Evolutionary conservation across 2,329 filamentous ascomycete species (phyloP), one percentile per base, ranked within the genome.

Genomic region (Leptosphaerulina australis): DNA sequence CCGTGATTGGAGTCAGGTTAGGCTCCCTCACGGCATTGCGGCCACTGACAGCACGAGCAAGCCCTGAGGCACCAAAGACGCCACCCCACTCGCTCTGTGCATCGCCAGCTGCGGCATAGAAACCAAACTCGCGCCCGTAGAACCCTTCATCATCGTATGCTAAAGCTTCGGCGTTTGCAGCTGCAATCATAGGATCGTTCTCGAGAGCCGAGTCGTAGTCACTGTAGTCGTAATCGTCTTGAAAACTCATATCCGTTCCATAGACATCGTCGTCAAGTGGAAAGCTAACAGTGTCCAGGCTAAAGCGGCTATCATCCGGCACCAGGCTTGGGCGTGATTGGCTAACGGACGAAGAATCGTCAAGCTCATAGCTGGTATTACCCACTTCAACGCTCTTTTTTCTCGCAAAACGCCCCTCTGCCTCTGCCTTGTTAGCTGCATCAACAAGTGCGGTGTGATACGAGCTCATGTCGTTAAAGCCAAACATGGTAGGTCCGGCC

Each of bases 121-220:
- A 99, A 0, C 91, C 92, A 67, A 99, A 99, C 70, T 99, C 94
- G 60, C 91, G 88, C 0, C 94, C 94, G 67, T 99, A 99, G 77
- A 94, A 95, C 0, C 91, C 93, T 57, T 97, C 93, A 5, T 87
- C 87, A 66, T 99, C 94, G 60, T 91, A 92, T 35, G 94, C 93
- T 6, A 99, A 79, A 1, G 89, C 94, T 69, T 94, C 92, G 0
- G 93, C 92, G 62, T 99, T 99, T 4, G 94, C 94, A 50, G 91
- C 94, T 0, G 92, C 93, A 53, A 99, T 95, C 62, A 97, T 94
- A 24, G 86, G 85, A 62, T 97, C 92, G 59, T 97, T 91, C 51
- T 77, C 73, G 12, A 76, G 59, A 2, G 67, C 71, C 34, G 67
- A 71, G 26, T 75, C 73, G 36, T 73, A 74, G 18, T 77, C 72